phyloP scores from a whole-genome alignment of 2,329 filamentous ascomycete genomes.

The Epichloe uncinata region DNA sequence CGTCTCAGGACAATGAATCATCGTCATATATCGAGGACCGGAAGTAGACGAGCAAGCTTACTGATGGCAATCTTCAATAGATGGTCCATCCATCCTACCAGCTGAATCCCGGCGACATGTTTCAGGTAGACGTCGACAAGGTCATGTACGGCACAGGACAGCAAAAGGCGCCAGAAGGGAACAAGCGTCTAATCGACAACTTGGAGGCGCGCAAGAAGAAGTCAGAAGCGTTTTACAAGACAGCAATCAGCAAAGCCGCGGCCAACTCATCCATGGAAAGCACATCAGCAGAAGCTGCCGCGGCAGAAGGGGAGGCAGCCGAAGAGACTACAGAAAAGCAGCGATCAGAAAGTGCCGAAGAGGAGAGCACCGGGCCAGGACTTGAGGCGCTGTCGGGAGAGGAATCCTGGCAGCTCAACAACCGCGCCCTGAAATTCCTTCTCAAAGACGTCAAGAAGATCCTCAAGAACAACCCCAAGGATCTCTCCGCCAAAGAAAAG shows the following conservation, averaged over 20 bases:
- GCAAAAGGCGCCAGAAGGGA: slow-evolving; percentile 37
- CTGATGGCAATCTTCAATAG: slow-evolving; percentile 31
- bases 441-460: slow-evolving; percentile 21
- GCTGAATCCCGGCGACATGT: slow-evolving; percentile 95
- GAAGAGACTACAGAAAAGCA: neutral
- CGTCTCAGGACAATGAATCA: neutral
- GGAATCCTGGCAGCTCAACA: slow-evolving; percentile 14
- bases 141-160: slow-evolving; percentile 81
- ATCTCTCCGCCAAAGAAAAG: slow-evolving; percentile 58
- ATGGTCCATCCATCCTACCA: slow-evolving; percentile 88
- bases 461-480: slow-evolving; percentile 28
- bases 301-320: slow-evolving; percentile 5
- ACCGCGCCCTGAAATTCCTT: slow-evolving; percentile 15
- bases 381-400: slow-evolving; percentile 11
- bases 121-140: slow-evolving; percentile 81
- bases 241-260: slow-evolving; percentile 7
- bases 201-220: slow-evolving; percentile 15
- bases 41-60: neutral
- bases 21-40: neutral
- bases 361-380: neutral
- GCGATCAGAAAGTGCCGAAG: neutral
- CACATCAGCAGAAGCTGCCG: slow-evolving; percentile 10
- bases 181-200: slow-evolving; percentile 13
- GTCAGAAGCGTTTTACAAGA: slow-evolving; percentile 13
- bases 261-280: neutral